Conservation (phyloP, 2,329 filamentous ascomycete genomes). For the Didymella arachidicola region DNA sequence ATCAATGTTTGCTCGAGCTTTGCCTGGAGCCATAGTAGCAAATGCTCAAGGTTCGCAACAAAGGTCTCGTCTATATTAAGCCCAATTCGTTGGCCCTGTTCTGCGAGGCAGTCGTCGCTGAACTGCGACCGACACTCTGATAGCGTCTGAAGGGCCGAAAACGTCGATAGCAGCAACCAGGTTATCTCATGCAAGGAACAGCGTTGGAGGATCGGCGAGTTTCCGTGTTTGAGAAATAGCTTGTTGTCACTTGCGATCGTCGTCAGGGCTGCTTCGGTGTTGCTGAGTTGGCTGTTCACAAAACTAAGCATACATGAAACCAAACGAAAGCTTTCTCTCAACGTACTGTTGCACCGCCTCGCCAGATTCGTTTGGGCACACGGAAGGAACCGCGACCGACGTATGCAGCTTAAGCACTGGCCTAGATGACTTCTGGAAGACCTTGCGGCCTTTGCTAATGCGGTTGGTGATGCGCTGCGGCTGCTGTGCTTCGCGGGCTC, state of each 20-base stretch:
- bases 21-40: slow-evolving; percentile 51
- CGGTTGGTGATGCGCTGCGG: slow-evolving; percentile 34
- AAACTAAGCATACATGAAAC: slow-evolving; percentile 43
- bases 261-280: slow-evolving; percentile 35
- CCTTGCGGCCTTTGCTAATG: slow-evolving; percentile 36
- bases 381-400: slow-evolving; percentile 34
- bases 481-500: slow-evolving; percentile 32
- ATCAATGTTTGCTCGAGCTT: slow-evolving; percentile 44
- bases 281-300: slow-evolving; percentile 34
- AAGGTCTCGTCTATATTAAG: slow-evolving; percentile 47
- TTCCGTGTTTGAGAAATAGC: slow-evolving; percentile 49
- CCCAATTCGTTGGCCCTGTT: slow-evolving; percentile 40
- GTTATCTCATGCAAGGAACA: slow-evolving; percentile 42
- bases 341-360: slow-evolving; percentile 50
- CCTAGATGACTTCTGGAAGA: slow-evolving; percentile 24
- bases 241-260: slow-evolving; percentile 41
- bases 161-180: slow-evolving; percentile 38
- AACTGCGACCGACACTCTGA: slow-evolving; percentile 36
- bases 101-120: slow-evolving; percentile 44
- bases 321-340: slow-evolving; percentile 38
- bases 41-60: slow-evolving; percentile 55
- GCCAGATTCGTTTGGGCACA: slow-evolving; percentile 42
- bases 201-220: slow-evolving; percentile 37
- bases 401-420: slow-evolving; percentile 31
- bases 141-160: slow-evolving; percentile 45